A percentile compares a stretch with the other conserved stretches of the same genome.
These are phyloP conservation scores for Lithohypha guttulata DNA, from an alignment of 2,329 filamentous ascomycete species.

Conservation along the genomic window DNA sequence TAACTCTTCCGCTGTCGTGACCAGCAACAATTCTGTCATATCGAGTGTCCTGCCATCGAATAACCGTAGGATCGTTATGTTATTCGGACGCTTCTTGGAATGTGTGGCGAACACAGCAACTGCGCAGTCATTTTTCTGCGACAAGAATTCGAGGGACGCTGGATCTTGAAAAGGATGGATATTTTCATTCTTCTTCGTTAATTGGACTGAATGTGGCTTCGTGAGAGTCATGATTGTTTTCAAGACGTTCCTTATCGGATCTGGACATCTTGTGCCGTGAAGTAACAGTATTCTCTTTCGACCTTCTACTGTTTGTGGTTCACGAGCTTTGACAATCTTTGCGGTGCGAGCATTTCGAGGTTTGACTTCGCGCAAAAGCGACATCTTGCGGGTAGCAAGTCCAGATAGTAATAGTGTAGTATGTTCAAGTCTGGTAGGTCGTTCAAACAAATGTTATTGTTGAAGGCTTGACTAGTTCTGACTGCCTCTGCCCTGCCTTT, in stretches of 20 bases:
- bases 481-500: no score
- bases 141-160: conserved; percentile 84
- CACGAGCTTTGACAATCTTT: conserved; percentile 85
- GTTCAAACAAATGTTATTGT: no score
- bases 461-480: no score
- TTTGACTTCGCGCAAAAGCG: conserved; percentile 31
- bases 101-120: conserved; percentile 74
- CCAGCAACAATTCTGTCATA: conserved; percentile 83
- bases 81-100: conserved; percentile 92
- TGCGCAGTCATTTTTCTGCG: conserved; percentile 87
- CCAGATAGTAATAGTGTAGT: no score
- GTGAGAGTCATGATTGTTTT: conserved; percentile 78
- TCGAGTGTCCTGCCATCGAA: conserved; percentile 84
- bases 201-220: conserved; percentile 73
- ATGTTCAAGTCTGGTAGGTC: no score
- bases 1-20: conserved; percentile 50
- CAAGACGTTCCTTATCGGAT: conserved; percentile 70
- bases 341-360: conserved; percentile 81
- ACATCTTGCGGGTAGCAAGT: no score
- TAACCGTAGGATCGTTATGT: conserved; percentile 68
- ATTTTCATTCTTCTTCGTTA: conserved; percentile 86
- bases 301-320: conserved; percentile 80
- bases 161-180: conserved; percentile 91
- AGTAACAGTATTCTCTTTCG: conserved; percentile 84
- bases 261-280: conserved; percentile 73